A percentile compares a stretch with the other conserved stretches of the same genome.
phyloP scores from a whole-genome alignment of 2,329 filamentous ascomycete species.

The Botrytis deweyae region DNA sequence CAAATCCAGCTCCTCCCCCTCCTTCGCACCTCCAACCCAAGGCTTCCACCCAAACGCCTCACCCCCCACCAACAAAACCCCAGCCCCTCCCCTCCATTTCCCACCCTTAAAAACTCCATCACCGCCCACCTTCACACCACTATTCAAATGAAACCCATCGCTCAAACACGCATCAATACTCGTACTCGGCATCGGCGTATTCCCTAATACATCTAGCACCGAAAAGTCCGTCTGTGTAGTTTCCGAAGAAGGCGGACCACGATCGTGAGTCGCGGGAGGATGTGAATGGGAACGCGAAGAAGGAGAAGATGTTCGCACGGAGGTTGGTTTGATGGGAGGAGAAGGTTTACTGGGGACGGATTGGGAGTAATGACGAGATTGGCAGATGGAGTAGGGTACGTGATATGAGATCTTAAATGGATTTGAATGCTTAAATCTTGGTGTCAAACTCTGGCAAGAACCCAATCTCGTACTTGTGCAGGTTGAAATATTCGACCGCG shows the following conservation, averaged over 20 bases:
- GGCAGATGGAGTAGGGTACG: too few relatives aligned
- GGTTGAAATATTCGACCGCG: constrained; percentile 1
- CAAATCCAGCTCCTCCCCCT: constrained; percentile 45
- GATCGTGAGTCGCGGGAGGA: constrained; percentile 43
- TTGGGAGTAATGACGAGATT: neutral
- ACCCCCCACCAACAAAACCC: constrained; percentile 76
- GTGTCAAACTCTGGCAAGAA: neutral
- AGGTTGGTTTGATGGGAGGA: neutral
- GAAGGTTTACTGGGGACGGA: neutral
- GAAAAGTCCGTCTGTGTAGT: constrained; percentile 69
- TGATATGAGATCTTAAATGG: neutral
- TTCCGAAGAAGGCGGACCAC: constrained; percentile 60
- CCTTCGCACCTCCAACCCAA: constrained; percentile 54
- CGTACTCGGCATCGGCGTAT: constrained; percentile 73
- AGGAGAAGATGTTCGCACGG: neutral
- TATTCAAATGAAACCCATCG: constrained; percentile 86
- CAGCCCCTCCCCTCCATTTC: constrained; percentile 55
- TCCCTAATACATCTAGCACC: constrained; percentile 75
- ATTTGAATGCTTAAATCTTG: too few relatives aligned
- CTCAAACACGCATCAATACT: constrained; percentile 78
- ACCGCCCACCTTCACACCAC: constrained; percentile 52
- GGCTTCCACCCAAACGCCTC: constrained; percentile 89
- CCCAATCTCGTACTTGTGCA: neutral
- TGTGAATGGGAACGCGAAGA: neutral
- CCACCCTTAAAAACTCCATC: constrained; percentile 48